Evolutionary conservation across 2,329 filamentous ascomycete genomes (phyloP).

Genomic region (Diaporthe sp.): DNA sequence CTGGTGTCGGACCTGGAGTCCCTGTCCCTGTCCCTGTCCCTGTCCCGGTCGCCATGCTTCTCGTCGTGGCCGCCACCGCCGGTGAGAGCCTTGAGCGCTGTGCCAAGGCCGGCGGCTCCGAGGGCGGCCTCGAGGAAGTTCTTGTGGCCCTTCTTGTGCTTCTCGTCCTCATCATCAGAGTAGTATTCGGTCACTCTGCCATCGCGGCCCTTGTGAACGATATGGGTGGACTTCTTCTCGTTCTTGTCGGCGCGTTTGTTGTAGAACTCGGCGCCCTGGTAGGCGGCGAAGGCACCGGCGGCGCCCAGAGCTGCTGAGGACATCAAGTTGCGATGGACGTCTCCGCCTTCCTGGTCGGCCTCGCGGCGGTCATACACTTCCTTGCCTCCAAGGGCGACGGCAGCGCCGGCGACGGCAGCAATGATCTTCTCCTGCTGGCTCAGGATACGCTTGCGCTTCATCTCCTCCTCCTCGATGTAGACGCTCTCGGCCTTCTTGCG

Average conservation of each 20-base stretch:
- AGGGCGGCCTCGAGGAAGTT: constrained; percentile 75
- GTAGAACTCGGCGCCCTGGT: constrained; percentile 74
- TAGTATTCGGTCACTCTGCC: constrained; percentile 68
- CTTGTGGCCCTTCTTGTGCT: constrained; percentile 72
- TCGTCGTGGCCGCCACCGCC: constrained; percentile 61
- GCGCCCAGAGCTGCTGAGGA: constrained; percentile 73
- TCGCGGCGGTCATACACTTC: constrained; percentile 75
- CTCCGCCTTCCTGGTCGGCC: constrained; percentile 62
- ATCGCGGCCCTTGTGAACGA: constrained; percentile 67
- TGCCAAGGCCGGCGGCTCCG: constrained; percentile 72
- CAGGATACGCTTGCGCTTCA: constrained; percentile 64
- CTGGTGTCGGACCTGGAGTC: constrained; percentile 55
- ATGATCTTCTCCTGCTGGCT: constrained; percentile 76
- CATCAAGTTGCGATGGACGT: constrained; percentile 70
- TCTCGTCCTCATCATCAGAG: constrained; percentile 67
- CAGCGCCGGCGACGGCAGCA: constrained; percentile 74
- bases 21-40: constrained; percentile 48
- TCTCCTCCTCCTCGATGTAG: constrained; percentile 71
- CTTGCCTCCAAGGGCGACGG: constrained; percentile 75
- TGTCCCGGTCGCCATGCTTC: constrained; percentile 44
- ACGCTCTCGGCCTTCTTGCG: constrained; percentile 65
- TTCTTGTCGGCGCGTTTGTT: constrained; percentile 70
- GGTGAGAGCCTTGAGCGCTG: constrained; percentile 71
- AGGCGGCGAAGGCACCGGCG: constrained; percentile 74
- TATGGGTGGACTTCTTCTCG: constrained; percentile 66